Evolutionary conservation across 495 filamentous ascomycete genomes (phyloP), one percentile per base, ranked within the genome.

Genomic region (Penicillium cosmopolitanum): DNA sequence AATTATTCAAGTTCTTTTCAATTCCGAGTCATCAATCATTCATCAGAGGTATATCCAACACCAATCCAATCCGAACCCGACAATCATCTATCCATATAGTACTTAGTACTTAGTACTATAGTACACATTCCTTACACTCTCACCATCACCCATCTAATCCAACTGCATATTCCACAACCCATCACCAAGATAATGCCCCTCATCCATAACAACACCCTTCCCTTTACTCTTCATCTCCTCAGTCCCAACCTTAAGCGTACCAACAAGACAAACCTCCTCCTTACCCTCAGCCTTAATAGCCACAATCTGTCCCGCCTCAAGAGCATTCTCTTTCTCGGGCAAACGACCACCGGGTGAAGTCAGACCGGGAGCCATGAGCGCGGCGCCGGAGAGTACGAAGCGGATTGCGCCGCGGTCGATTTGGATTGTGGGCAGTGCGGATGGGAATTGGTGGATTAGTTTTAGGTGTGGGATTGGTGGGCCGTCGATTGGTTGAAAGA

Each of bases 321-420:
- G 62, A 63, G 73, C 77, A 51, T 76, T 48, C 55, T 84, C 80
- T 31, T 77, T 69, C 51, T 77, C 80, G 28, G 92, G 95, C 63
- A 98, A 72, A 33, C 86, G 66, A 0, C 95, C 95, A 1, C 96
- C 95, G 0, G 87, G 70, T 9, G 84, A 89, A 8, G 95, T 98
- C 58, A 98, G 70, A 0, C 95, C 95, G 0, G 95, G 95, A 12
- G 90, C 93, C 95, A 98, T 98, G 44, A 98, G 86, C 54, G 93
- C 89, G 0, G 95, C 95, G 21, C 95, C 95, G 3, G 85, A 87
- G 1, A 98, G 83, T 31, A 98, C 94, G 76, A 98, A 98, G 57
- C 96, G 91, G 73, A 98, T 97, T 0, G 96, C 95, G 53, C 95
- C 95, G 51, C 95, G 87, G 74, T 98, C 94, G 67, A 96, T 93